Evolutionary conservation across 2,329 filamentous ascomycete genomes (phyloP).

Genomic region (Talaromyces sp.): DNA sequence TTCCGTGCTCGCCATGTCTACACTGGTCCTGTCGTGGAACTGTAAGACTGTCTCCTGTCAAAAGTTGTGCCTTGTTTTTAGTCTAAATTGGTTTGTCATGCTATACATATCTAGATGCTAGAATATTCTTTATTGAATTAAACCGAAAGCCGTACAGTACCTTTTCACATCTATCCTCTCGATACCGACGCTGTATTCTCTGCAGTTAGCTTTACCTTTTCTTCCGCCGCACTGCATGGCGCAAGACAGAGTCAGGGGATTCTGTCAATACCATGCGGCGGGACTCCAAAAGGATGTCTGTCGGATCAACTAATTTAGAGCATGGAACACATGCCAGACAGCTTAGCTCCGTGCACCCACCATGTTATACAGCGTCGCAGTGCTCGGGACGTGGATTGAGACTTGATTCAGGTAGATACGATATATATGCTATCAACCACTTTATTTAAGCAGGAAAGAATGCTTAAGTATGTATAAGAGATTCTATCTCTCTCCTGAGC

Average conservation of each 20-base stretch:
- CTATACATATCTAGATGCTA: background rate
- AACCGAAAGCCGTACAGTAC: background rate
- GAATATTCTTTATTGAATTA: background rate
- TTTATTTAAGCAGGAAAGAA: background rate
- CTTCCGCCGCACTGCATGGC: background rate
- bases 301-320: background rate
- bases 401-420: background rate
- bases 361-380: background rate
- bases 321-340: background rate
- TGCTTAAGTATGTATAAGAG: background rate
- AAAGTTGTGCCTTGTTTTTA: background rate
- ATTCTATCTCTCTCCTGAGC: background rate
- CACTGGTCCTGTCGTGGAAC: constrained; percentile 31
- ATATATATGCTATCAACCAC: background rate
- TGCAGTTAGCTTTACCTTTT: background rate
- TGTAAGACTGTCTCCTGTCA: background rate
- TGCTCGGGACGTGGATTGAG: background rate
- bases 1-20: constrained; percentile 38
- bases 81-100: background rate
- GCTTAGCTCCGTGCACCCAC: background rate
- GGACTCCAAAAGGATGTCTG: background rate
- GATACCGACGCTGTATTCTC: background rate
- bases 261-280: background rate
- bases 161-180: background rate
- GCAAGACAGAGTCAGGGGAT: background rate